Percentiles rank a stretch among this genome's conserved stretches.
Evolutionary conservation across 176 grass and related monocot species (phyloP).

Genomic region (Paspalum notatum): DNA sequence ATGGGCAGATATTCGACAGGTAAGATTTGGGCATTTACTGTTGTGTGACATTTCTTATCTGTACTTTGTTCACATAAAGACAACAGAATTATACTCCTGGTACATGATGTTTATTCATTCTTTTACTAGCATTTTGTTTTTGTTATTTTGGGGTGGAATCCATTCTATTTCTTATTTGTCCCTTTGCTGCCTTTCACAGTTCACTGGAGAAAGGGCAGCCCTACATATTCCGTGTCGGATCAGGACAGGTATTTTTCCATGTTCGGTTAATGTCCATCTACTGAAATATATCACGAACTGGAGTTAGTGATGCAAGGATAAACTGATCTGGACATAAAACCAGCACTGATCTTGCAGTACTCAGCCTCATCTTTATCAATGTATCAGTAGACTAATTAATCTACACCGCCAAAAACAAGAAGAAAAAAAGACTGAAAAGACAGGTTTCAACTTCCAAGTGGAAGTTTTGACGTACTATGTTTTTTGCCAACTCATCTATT

Average conservation of each 20-base stretch:
- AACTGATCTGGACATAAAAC: neutral
- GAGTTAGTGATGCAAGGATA: neutral
- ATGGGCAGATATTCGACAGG: constrained; percentile 96
- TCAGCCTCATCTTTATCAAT: neutral
- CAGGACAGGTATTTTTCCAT: constrained; percentile 65
- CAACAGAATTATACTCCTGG: neutral
- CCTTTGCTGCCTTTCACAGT: constrained; percentile 43
- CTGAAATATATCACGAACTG: neutral
- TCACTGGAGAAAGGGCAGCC: constrained; percentile 83
- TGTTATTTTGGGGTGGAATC: neutral
- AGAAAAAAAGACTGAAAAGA: neutral
- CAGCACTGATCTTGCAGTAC: neutral
- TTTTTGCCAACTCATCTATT: neutral
- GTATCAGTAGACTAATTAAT: neutral
- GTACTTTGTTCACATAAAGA: neutral
- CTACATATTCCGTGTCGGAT: constrained; percentile 94
- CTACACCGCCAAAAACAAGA: neutral
- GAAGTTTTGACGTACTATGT: neutral
- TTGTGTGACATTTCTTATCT: neutral
- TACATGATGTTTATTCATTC: neutral
- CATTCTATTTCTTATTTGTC: neutral
- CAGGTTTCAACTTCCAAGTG: neutral
- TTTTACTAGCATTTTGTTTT: neutral
- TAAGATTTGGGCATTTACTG: constrained; percentile 6
- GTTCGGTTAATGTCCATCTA: neutral